Conservation (phyloP, 352 stramenopile genomes). For the Phytopythium chamaehyphon region DNA sequence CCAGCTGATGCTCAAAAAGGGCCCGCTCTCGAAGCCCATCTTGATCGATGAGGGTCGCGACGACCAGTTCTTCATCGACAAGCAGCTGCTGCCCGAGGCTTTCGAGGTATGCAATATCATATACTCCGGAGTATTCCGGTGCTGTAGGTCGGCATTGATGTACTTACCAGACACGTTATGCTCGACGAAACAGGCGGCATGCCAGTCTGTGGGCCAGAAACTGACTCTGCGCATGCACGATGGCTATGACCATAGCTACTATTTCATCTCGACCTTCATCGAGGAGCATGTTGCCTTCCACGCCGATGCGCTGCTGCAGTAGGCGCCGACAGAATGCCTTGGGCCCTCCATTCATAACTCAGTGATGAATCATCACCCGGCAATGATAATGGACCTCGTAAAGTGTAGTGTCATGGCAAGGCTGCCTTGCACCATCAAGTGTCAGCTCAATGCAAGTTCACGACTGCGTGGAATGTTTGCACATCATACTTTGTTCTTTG, state of each 20-base stretch:
- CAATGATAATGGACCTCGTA: no score
- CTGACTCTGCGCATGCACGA: constrained; percentile 82
- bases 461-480: no score
- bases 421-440: no score
- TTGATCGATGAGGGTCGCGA: constrained; percentile 89
- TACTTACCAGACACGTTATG: no score
- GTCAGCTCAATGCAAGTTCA: no score
- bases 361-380: no score
- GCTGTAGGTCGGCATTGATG: neutral
- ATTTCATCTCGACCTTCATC: constrained; percentile 96
- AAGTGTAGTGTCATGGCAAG: no score
- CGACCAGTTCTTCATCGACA: constrained; percentile 86
- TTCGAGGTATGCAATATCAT: constrained; percentile 46
- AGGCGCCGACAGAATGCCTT: constrained; percentile 4
- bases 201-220: constrained; percentile 76
- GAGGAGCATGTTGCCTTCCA: constrained; percentile 95
- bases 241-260: constrained; percentile 98
- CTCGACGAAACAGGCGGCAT: constrained; percentile 38
- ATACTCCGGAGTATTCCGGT: neutral
- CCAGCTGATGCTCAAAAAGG: constrained; percentile 74
- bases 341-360: no score
- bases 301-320: constrained; percentile 77
- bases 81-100: constrained; percentile 90
- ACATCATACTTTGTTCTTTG: no score
- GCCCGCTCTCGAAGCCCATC: constrained; percentile 64